A percentile compares a stretch with the other conserved stretches of the same genome.
Evolutionary conservation across 2,329 filamentous ascomycete genomes (phyloP).

Genomic region (Arthrobotrys megalospora): DNA sequence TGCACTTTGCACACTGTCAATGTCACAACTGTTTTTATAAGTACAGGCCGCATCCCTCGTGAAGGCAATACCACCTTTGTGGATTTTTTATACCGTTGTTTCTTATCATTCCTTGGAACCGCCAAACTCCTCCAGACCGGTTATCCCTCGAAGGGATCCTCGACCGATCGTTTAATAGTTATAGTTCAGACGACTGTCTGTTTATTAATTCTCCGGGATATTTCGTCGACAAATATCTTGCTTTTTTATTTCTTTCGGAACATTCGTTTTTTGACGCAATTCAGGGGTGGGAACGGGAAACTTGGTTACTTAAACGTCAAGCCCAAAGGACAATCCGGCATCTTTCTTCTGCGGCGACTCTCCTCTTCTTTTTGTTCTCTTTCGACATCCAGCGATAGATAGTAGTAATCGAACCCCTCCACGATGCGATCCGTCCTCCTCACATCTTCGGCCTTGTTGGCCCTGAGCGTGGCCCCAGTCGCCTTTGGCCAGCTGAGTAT

Average conservation of each 20-base stretch:
- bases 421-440: constrained; percentile 48
- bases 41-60: constrained; percentile 35
- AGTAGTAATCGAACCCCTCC: constrained; percentile 18
- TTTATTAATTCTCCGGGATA: constrained; percentile 28
- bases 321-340: constrained; percentile 25
- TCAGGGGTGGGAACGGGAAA: constrained; percentile 26
- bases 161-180: constrained; percentile 27
- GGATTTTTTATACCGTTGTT: constrained; percentile 28
- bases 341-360: constrained; percentile 19
- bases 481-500: constrained; percentile 30
- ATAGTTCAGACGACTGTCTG: neutral
- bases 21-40: constrained; percentile 45
- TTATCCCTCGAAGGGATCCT: constrained; percentile 46
- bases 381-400: constrained; percentile 26
- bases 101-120: constrained; percentile 26
- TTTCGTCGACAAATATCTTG: constrained; percentile 18
- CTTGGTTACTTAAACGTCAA: constrained; percentile 8
- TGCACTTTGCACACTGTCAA: constrained; percentile 33
- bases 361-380: constrained; percentile 2
- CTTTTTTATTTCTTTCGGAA: constrained; percentile 34
- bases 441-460: constrained; percentile 36
- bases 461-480: constrained; percentile 38
- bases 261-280: constrained; percentile 39
- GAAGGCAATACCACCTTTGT: constrained; percentile 7
- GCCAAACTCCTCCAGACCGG: constrained; percentile 5